Percentiles rank a stretch among this genome's conserved stretches.
phyloP scores from a whole-genome alignment of 257 asterid genomes.

The Schizonepeta tenuifolia region DNA sequence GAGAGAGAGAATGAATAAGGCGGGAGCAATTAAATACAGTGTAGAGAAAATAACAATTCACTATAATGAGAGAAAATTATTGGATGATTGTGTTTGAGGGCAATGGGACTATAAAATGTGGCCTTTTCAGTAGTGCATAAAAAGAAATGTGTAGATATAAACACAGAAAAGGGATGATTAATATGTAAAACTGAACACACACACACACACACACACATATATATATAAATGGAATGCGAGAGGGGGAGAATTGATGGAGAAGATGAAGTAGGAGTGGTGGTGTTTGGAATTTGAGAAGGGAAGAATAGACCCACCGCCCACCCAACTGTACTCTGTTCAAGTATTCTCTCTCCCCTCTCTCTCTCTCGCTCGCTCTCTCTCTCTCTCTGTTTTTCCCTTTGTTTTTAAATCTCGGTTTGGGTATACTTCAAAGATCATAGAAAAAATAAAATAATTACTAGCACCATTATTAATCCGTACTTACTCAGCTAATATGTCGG shows the following conservation, averaged over 20 bases:
- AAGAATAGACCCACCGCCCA: constrained; percentile 56
- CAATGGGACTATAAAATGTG: constrained; percentile 1
- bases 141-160: not conserved
- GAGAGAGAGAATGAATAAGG: not conserved
- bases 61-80: not conserved
- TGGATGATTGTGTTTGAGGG: not conserved
- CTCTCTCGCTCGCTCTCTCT: not conserved
- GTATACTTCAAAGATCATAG: not conserved
- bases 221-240: constrained; percentile 7
- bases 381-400: not conserved
- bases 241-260: constrained; percentile 39
- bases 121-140: not conserved
- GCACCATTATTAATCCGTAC: constrained; percentile 22
- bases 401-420: not conserved
- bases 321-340: constrained; percentile 45
- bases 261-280: constrained; percentile 44
- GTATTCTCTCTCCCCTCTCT: constrained; percentile 13
- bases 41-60: not conserved
- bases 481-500: constrained; percentile 20
- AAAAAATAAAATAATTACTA: constrained; percentile 10
- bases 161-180: not conserved
- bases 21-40: constrained; percentile 16
- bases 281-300: constrained; percentile 51
- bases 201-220: too few species aligned
- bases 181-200: not conserved